Percentiles rank a stretch among this genome's conserved stretches.
Conservation (phyloP, 495 filamentous ascomycete genomes). For the Neurospora sp. region DNA sequence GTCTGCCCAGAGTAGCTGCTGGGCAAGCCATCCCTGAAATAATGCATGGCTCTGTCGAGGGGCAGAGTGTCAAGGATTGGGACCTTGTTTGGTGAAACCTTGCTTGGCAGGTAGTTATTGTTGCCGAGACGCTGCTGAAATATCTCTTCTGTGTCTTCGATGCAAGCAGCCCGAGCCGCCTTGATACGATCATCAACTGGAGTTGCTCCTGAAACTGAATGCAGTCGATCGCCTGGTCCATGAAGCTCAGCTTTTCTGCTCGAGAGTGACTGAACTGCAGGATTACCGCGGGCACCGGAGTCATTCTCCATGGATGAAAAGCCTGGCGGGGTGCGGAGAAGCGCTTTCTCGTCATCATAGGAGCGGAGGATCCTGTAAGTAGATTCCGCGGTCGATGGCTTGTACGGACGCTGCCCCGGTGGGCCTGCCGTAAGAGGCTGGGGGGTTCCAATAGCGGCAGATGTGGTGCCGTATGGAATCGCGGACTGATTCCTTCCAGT, state of each 20-base stretch:
- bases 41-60: slow-evolving; percentile 7
- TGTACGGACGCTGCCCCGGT: slow-evolving; percentile 33
- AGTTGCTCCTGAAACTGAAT: neutral
- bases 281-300: neutral
- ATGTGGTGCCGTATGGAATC: slow-evolving; percentile 1
- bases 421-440: slow-evolving; percentile 38
- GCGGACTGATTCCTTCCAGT: slow-evolving; percentile 1
- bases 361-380: slow-evolving; percentile 1
- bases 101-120: neutral
- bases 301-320: neutral
- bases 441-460: slow-evolving; percentile 27
- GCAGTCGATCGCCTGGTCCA: neutral
- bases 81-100: neutral
- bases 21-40: slow-evolving; percentile 10
- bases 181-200: neutral
- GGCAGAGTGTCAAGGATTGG: slow-evolving; percentile 16
- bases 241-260: neutral
- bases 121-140: neutral
- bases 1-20: slow-evolving; percentile 6
- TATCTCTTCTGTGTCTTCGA: neutral
- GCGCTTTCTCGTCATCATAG: neutral
- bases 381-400: slow-evolving; percentile 19
- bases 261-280: neutral
- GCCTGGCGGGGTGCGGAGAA: neutral
- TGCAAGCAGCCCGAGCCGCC: neutral